phyloP scores from a whole-genome alignment of 1,139 yeast species.

The Hyphopichia wangnamkhiaoensis region DNA sequence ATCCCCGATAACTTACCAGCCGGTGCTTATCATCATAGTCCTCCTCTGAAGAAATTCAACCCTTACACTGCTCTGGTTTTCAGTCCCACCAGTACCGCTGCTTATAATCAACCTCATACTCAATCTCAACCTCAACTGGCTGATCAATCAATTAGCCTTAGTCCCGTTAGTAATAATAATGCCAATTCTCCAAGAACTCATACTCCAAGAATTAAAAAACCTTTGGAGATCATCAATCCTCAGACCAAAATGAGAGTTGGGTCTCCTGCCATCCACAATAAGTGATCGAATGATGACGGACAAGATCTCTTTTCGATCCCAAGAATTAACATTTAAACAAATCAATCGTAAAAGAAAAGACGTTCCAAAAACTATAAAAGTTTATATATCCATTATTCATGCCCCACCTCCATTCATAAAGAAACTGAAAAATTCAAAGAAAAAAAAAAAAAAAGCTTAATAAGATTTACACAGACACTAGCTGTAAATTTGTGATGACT shows the following conservation, averaged over 20 bases:
- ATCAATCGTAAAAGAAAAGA: too few species aligned
- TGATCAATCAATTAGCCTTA: slow-evolving; percentile 3
- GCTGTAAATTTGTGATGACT: too few species aligned
- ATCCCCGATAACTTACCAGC: slow-evolving; percentile 28
- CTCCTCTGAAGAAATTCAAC: slow-evolving; percentile 48
- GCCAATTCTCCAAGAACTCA: slow-evolving; percentile 38
- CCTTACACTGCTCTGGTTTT: slow-evolving; percentile 61
- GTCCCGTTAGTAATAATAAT: slow-evolving; percentile 13
- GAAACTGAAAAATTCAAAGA: too few species aligned
- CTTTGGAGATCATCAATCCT: slow-evolving; percentile 78
- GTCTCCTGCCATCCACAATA: slow-evolving; percentile 44
- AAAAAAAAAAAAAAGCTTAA: too few species aligned
- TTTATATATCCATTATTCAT: too few species aligned
- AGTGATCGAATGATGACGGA: background rate
- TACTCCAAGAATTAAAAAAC: slow-evolving; percentile 62
- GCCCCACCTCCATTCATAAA: too few species aligned
- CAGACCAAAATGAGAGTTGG: slow-evolving; percentile 68
- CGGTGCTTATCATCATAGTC: slow-evolving; percentile 14
- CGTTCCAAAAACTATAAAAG: too few species aligned
- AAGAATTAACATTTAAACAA: too few species aligned
- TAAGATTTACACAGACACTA: too few species aligned
- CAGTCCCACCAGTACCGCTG: slow-evolving; percentile 41
- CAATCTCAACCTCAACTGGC: slow-evolving; percentile 4
- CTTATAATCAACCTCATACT: slow-evolving; percentile 5
- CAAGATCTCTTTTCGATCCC: too few species aligned